Evolutionary conservation across 2,329 filamentous ascomycete species (phyloP).

Genomic region (Penicillium vulpinum): DNA sequence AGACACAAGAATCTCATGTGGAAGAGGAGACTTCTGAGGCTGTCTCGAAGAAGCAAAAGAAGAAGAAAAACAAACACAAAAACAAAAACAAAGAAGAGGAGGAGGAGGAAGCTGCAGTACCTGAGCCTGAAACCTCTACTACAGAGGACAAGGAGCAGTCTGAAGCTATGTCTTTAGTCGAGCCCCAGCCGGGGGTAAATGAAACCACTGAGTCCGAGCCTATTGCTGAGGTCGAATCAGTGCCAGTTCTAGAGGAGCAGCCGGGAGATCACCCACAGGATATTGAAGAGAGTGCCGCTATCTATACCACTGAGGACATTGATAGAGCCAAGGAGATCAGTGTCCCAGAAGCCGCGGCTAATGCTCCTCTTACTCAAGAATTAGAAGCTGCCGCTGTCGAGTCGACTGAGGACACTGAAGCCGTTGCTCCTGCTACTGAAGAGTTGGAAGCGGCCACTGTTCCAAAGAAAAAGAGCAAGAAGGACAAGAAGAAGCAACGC

Average conservation of each 20-base stretch:
- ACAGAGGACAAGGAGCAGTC: slow-evolving; percentile 21
- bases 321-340: background rate
- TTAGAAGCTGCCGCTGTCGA: too few relatives aligned
- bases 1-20: slow-evolving; percentile 1
- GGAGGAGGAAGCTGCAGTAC: background rate
- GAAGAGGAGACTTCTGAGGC: slow-evolving; percentile 11
- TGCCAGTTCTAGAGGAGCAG: slow-evolving; percentile 5
- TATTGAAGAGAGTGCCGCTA: slow-evolving; percentile 2
- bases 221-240: background rate
- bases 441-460: background rate
- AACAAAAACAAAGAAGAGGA: slow-evolving; percentile 14
- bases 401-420: too few relatives aligned
- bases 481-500: slow-evolving; percentile 30
- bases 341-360: background rate
- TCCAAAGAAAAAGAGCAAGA: slow-evolving; percentile 2
- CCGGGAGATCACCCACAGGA: background rate
- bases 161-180: slow-evolving; percentile 7
- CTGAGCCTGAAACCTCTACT: slow-evolving; percentile 3
- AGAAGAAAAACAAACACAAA: slow-evolving; percentile 26
- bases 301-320: background rate
- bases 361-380: background rate
- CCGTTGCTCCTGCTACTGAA: background rate
- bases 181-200: slow-evolving; percentile 6
- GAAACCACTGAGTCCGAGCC: slow-evolving; percentile 5
- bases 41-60: slow-evolving; percentile 23